Conservation (phyloP, 768 basidiomycete genomes). For the Lactarius indigo region DNA sequence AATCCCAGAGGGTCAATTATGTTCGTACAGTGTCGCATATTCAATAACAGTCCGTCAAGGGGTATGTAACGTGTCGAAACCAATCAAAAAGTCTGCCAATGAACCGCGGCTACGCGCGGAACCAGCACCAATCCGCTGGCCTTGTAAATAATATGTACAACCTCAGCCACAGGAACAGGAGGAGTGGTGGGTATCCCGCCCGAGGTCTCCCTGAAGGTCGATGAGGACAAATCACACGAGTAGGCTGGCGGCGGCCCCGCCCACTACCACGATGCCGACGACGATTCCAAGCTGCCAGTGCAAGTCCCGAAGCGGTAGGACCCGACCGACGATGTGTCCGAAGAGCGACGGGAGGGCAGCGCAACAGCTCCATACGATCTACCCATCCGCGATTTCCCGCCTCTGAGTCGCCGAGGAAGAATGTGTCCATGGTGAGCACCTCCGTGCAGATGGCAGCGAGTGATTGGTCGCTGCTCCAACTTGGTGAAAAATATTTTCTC, state of each 20-base stretch:
- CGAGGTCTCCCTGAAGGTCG: conserved; percentile 11
- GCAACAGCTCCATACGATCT: neutral
- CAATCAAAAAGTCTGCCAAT: neutral
- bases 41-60: neutral
- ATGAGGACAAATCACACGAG: neutral
- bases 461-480: conserved; percentile 54
- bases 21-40: neutral
- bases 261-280: neutral
- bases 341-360: neutral
- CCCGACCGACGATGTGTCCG: neutral
- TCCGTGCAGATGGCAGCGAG: conserved; percentile 56
- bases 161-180: conserved; percentile 1
- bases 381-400: neutral
- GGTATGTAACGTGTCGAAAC: neutral
- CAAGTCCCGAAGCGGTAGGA: neutral
- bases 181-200: neutral
- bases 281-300: neutral
- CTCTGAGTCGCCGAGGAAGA: conserved; percentile 56
- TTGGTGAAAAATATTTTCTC: conserved; percentile 58
- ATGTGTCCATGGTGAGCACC: conserved; percentile 53
- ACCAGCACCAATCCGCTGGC: neutral
- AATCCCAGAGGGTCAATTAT: neutral
- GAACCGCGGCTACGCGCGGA: neutral
- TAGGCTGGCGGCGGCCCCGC: no score
- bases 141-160: neutral